These are phyloP conservation scores for Xylaria sp. DNA, from an alignment of 495 filamentous ascomycete genomes.

Conservation along the genomic window DNA sequence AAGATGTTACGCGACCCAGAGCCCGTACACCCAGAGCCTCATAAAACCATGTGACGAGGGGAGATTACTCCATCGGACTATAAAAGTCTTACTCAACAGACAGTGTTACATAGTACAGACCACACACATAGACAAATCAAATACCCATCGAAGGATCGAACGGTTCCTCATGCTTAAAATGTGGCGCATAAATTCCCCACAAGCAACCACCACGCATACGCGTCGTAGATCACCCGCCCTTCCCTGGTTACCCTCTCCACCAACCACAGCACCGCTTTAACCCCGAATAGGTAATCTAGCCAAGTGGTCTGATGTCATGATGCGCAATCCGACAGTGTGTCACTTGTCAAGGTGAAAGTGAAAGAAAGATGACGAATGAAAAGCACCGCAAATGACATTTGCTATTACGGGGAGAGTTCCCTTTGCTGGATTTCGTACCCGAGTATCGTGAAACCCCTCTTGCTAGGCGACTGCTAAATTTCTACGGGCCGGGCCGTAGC, in stretches of 20 bases:
- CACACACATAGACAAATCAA: too few species aligned
- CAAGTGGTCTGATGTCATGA: slow-evolving; percentile 12
- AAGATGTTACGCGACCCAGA: too few species aligned
- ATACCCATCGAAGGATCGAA: too few species aligned
- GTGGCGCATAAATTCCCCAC: slow-evolving; percentile 12
- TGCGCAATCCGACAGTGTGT: not conserved
- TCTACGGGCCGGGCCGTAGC: too few species aligned
- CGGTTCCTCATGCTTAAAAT: too few species aligned
- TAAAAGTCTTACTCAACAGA: too few species aligned
- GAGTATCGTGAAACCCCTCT: too few species aligned
- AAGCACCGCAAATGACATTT: not conserved
- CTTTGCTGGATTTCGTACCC: too few species aligned
- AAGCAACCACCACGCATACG: not conserved
- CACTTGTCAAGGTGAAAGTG: not conserved
- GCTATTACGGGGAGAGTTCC: too few species aligned
- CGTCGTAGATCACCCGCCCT: slow-evolving; percentile 2
- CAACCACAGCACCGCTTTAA: slow-evolving; percentile 18
- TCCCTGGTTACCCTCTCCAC: not conserved
- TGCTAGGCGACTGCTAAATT: too few species aligned
- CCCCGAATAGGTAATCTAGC: slow-evolving; percentile 27
- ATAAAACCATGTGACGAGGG: not conserved
- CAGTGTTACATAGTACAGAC: too few species aligned
- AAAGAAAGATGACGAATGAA: not conserved
- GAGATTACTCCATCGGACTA: not conserved
- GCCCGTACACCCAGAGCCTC: too few species aligned